phyloP scores from a whole-genome alignment of 2,329 filamentous ascomycete species.

The Claviceps fusiformis region DNA sequence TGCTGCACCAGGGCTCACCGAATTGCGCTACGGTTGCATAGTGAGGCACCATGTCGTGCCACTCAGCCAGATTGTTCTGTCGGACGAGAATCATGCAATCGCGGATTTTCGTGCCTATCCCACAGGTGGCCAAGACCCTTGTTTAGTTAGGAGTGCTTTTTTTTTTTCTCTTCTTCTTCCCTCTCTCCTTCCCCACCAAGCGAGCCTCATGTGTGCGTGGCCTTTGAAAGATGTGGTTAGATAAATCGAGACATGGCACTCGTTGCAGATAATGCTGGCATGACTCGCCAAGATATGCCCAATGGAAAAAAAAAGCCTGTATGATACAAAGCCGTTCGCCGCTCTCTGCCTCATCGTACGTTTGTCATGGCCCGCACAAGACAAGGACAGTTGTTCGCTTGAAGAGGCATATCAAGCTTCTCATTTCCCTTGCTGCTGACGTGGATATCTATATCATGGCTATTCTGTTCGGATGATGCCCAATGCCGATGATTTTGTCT shows the following conservation, averaged over 20 bases:
- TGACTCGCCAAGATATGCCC: not conserved
- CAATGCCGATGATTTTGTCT: not conserved
- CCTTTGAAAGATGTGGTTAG: too few species aligned
- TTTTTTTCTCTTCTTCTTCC: not conserved
- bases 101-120: not conserved
- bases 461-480: not conserved
- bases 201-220: not conserved
- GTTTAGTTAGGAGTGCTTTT: not conserved
- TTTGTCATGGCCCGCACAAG: not conserved
- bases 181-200: not conserved
- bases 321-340: not conserved
- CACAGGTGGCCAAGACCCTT: not conserved
- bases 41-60: slow-evolving; percentile 1
- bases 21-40: not conserved
- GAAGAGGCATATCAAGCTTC: not conserved
- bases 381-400: not conserved
- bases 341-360: not conserved
- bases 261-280: not conserved
- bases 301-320: slow-evolving; percentile 1
- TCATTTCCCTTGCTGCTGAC: slow-evolving; percentile 1
- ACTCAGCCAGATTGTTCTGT: slow-evolving; percentile 3
- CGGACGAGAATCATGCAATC: slow-evolving; percentile 2
- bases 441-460: not conserved
- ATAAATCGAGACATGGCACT: not conserved
- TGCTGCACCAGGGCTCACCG: not conserved